Evolutionary conservation across 2,329 filamentous ascomycete genomes (phyloP), one percentile per base, ranked within the genome.

Genomic region (Alternaria sp.): DNA sequence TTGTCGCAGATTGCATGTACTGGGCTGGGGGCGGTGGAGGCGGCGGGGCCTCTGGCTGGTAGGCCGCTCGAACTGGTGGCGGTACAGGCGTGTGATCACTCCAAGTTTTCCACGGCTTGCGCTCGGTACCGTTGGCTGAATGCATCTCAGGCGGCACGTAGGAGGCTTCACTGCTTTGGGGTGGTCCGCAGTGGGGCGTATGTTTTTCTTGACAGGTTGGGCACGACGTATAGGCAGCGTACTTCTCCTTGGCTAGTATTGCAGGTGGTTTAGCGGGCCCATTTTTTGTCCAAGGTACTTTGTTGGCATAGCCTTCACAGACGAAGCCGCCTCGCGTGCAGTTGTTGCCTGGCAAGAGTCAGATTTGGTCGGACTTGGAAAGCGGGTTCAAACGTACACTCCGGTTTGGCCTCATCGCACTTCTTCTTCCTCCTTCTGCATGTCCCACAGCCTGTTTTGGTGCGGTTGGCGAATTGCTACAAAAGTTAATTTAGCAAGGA

Each of bases 361-460:
- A 62, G 52, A 33, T 17, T 24, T 49, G 28, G 13, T 37, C 10
- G 39, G 48, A 45, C 6, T 31, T 54, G 33, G 23, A 44, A 37
- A 8, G 33, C 31, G n/a, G 10, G n/a, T 40, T n/a, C 23, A 83
- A 34, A 61, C 90, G 83, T 83, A 96, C 95, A 98, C 77, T 92
- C 88, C 26, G 95, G 95, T 77, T 96, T 96, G 53, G 86, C 86
- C 81, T 98, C 95, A 74, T 98, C 94, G 74, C 95, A 98, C 80
- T 98, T 98, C 87, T 98, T 98, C 85, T 98, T 98, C 58, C 94
- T 86, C 74, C 87, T 87, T 60, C 94, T 86, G 76, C 94, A 98
- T 5, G 94, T 98, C 79, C 96, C 87, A 77, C 94, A 98, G 31
- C 93, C 93, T 9, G 93, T 97, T 80, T 98, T 98, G 21, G 94